Evolutionary conservation across 495 filamentous ascomycete species (phyloP), one percentile per base, ranked within the genome.

Genomic region (Aspergillus avenaceus): DNA sequence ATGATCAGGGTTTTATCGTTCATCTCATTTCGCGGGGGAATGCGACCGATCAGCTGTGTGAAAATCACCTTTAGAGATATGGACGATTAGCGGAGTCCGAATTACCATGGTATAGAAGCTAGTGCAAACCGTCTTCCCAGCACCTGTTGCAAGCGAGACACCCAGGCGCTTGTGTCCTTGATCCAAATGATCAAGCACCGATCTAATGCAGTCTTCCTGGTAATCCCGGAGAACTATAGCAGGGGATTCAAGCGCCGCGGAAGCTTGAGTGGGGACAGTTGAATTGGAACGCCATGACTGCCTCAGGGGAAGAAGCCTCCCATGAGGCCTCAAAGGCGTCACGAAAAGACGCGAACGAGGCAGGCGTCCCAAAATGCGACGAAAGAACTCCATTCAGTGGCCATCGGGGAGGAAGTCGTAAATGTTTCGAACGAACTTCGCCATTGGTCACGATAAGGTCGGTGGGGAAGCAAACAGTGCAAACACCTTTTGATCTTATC

Each of bases 161-260:
- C 90, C 95, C 7, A 97, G 68, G 8, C 93, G 81, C 53, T 85
- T 87, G 57, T 92, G 82, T 3, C 93, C 95, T 22, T 82, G 63
- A 5, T 81, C 64, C 2, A 97, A 58, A 46, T 90, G 78, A 2
- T 74, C 64, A 12, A 97, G 69, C 8, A 99, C 87, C 1, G 91
- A 80, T 58, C 91, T 83, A 48, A 99, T 95, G 63, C 90, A 90
- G 73, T 91, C 88, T 71, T 92, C 86, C 58, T 92, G 88, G 58
- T 92, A 91, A 49, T 84, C 66, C 44, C 88, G 84, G 28, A 93
- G 79, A 42, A 71, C 74, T 37, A 90, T 74, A 13, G 58, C 26
- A 43, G 67, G 55, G 13, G 61, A 23, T 41, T 56, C 42, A 13
- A 36, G 52, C 41, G 56, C 45, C 16, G 61, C 50, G 19, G 52